Conservation (phyloP, 331 rosid genomes). For the Malus hybrid region DNA sequence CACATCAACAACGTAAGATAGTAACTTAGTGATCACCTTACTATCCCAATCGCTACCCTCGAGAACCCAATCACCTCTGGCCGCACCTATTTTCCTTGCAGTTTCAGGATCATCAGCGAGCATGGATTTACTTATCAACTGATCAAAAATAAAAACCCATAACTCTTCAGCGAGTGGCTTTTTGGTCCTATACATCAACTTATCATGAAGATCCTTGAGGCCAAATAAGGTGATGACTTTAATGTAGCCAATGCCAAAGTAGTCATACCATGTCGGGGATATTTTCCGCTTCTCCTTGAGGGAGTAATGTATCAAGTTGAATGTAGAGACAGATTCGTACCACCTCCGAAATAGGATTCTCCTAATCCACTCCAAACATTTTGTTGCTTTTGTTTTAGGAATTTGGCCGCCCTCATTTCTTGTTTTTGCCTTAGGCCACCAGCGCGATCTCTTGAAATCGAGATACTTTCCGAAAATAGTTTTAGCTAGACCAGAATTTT, state of each 20-base stretch:
- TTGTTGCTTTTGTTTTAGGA: too few relatives aligned
- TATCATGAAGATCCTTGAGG: constrained; percentile 13
- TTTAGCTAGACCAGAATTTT: neutral
- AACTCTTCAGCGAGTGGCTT: constrained; percentile 1
- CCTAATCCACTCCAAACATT: neutral
- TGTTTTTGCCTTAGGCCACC: neutral
- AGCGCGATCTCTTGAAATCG: neutral
- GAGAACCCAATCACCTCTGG: constrained; percentile 35
- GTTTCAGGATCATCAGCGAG: constrained; percentile 34
- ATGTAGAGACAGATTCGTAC: constrained; percentile 18
- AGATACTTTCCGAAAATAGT: neutral
- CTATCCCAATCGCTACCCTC: neutral
- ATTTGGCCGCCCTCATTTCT: too few relatives aligned
- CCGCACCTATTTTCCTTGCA: constrained; percentile 26
- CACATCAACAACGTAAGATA: constrained; percentile 4
- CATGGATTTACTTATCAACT: constrained; percentile 26
- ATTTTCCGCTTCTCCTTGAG: neutral
- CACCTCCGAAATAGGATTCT: constrained; percentile 10
- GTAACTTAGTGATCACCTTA: neutral
- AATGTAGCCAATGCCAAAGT: neutral
- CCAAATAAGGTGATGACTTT: neutral
- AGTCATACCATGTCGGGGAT: neutral
- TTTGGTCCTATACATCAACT: neutral
- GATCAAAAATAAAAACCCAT: constrained; percentile 24
- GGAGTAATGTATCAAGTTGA: constrained; percentile 20